Base-by-base conservation (phyloP, 2,329 filamentous ascomycete genomes). In the Harringtonia lauricola region DNA sequence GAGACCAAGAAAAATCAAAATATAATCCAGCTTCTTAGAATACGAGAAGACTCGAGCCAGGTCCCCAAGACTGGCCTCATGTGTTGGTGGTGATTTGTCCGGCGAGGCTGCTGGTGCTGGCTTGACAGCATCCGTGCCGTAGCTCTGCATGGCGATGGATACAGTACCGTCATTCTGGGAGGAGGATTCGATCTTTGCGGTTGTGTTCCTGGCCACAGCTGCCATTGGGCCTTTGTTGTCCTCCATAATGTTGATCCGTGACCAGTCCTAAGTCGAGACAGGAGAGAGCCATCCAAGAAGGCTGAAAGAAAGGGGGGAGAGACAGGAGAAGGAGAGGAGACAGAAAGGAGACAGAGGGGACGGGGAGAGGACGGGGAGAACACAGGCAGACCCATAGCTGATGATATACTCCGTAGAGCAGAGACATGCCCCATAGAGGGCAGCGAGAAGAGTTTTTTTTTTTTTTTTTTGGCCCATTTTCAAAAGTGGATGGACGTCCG, bases 31-130 rank as follows among this genome's bases (percentile, higher is more conserved):
- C 53, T 61, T 64, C n/a, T 60, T 70, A 17, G 70, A 72, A 59
- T 77, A 77, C 17, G 57, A 57, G 51, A 77, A 77, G 35, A 77
- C 60, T 44, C 73, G 64, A 62, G 67, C 38, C 51, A 71, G 74
- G 55, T 74, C 71, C 13, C 59, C 55, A 42, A 70, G 57, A 2
- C 47, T 54, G 1, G 70, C 67, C 44, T 69, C 65, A 44, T 70
- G 61, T 53, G 71, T 64, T 6, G 68, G 64, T 9, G 59, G 61
- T 3, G 24, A 26, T 7, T 26, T 6, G 24, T 26, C 24, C 10
- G 24, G 7, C 24, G 24, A 7, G 24, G 53, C 43, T 41, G 56
- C 52, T 3, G 17, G 9, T 8, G 34, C n/a, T 9, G 4, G 17
- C 34, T 19, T 18, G 24, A 28, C 24, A 39, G 37, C 8, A 14